Conservation (phyloP, 208 protist genomes). For the Zelonia costaricensis region DNA sequence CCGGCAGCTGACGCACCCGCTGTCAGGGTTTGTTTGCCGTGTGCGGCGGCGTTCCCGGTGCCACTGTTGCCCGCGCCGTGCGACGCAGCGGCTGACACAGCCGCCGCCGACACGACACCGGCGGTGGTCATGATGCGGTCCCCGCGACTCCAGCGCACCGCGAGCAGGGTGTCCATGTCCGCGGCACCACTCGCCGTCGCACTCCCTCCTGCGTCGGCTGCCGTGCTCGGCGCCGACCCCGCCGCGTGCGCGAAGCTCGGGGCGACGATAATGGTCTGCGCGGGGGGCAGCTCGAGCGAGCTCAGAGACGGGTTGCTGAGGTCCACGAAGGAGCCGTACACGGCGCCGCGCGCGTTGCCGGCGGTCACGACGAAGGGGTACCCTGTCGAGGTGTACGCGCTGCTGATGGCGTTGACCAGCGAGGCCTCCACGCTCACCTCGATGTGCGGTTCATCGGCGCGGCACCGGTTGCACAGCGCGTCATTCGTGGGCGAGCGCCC, state of each 20-base stretch:
- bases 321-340: slow-evolving; percentile 80
- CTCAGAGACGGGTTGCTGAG: slow-evolving; percentile 51
- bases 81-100: too few relatives aligned
- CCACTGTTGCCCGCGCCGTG: too few relatives aligned
- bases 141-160: slow-evolving; percentile 48
- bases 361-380: slow-evolving; percentile 60
- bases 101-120: not conserved
- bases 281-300: slow-evolving; percentile 68
- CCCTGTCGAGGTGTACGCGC: slow-evolving; percentile 74
- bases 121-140: slow-evolving; percentile 27
- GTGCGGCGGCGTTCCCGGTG: slow-evolving; percentile 3
- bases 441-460: slow-evolving; percentile 36
- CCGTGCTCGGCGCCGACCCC: too few relatives aligned
- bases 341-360: slow-evolving; percentile 32
- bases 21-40: not conserved
- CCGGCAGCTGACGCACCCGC: not conserved
- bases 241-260: slow-evolving; percentile 14
- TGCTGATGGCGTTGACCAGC: slow-evolving; percentile 69
- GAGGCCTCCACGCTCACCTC: slow-evolving; percentile 45
- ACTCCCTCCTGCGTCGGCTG: not conserved
- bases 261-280: slow-evolving; percentile 51
- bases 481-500: slow-evolving; percentile 17
- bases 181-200: not conserved
- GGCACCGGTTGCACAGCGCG: slow-evolving; percentile 27
- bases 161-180: slow-evolving; percentile 51